Percentiles rank a stretch among this genome's conserved stretches.
Evolutionary conservation across 495 filamentous ascomycete species (phyloP).

Genomic region (Penicillium canariense): DNA sequence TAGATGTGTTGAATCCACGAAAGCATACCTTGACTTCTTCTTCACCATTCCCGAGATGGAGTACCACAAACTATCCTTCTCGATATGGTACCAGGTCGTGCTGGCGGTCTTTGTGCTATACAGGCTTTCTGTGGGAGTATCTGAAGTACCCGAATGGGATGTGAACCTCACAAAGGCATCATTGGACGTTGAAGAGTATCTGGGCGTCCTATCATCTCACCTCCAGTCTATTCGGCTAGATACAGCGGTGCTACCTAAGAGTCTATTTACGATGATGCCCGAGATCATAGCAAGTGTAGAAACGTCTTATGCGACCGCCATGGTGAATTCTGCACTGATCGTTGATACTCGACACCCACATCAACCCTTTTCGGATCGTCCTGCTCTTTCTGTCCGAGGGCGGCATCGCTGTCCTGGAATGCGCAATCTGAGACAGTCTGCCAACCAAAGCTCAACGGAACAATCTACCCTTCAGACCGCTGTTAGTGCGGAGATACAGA

Average conservation of each 20-base stretch:
- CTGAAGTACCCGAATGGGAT: not conserved
- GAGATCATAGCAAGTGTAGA: constrained; percentile 19
- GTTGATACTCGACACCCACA: not conserved
- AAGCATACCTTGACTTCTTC: not conserved
- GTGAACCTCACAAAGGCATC: not conserved
- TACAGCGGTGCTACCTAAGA: constrained; percentile 6
- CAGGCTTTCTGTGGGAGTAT: not conserved
- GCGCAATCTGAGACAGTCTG: not conserved
- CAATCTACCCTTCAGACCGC: not conserved
- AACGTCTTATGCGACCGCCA: constrained; percentile 13
- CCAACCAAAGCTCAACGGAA: not conserved
- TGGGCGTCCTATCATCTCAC: not conserved
- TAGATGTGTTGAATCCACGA: not conserved
- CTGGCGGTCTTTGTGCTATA: not conserved
- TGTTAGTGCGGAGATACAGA: not conserved
- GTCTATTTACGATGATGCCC: constrained; percentile 13
- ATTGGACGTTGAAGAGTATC: not conserved
- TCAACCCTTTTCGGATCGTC: not conserved
- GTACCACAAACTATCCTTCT: not conserved
- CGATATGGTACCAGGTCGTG: not conserved
- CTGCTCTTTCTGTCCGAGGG: not conserved
- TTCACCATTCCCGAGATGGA: not conserved
- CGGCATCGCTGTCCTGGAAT: not conserved
- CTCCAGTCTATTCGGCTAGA: not conserved
- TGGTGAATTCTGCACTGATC: not conserved